These are phyloP conservation scores for Salisapilia sapeloensis DNA, from an alignment of 352 stramenopile genomes.

Conservation along the genomic window DNA sequence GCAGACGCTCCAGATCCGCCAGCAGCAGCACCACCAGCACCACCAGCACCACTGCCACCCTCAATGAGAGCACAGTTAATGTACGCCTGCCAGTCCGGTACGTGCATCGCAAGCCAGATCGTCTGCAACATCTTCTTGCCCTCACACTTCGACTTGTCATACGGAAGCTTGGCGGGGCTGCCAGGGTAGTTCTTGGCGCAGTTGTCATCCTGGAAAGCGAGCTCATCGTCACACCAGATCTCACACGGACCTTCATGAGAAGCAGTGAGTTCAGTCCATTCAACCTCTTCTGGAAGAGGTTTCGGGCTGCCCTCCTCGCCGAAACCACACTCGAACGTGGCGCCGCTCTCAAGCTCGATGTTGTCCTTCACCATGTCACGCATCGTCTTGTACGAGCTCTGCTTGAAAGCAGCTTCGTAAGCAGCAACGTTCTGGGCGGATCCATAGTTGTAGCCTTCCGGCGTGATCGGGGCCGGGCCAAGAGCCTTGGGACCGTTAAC, in stretches of 20 bases:
- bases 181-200: constrained; percentile 15
- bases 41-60: too few relatives aligned
- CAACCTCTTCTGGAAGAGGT: constrained; percentile 13
- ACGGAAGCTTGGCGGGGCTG: constrained; percentile 12
- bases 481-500: too few relatives aligned
- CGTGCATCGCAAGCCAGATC: constrained; percentile 24
- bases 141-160: constrained; percentile 18
- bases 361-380: constrained; percentile 20
- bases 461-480: too few relatives aligned
- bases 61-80: constrained; percentile 22
- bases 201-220: constrained; percentile 21
- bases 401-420: constrained; percentile 16
- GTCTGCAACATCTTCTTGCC: constrained; percentile 13
- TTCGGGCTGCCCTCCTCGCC: constrained; percentile 13
- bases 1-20: too few relatives aligned
- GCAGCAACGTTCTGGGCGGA: constrained; percentile 15
- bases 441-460: too few relatives aligned
- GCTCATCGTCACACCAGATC: constrained; percentile 24
- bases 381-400: constrained; percentile 23
- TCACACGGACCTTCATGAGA: constrained; percentile 26
- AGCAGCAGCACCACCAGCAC: too few relatives aligned
- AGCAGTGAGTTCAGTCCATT: constrained; percentile 18
- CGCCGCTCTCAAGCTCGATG: constrained; percentile 10
- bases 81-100: constrained; percentile 22
- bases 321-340: constrained; percentile 23